Evolutionary conservation across 768 basidiomycete species (phyloP).

Genomic region (Sistotremastrum suecicum): DNA sequence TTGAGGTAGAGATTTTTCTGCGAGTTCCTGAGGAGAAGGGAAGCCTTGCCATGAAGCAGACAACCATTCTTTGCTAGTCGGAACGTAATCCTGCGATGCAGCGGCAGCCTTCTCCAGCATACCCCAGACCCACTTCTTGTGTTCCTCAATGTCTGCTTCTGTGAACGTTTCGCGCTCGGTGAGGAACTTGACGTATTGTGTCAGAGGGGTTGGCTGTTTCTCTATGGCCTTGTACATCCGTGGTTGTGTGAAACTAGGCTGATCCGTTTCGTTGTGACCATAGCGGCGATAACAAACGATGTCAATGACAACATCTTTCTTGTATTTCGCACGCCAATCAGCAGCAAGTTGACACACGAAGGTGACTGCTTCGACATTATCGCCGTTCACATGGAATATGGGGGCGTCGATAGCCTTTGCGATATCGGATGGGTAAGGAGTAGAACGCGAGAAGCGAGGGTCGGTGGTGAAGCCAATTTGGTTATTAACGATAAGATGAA

Average conservation of each 20-base stretch:
- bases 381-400: constrained; percentile 99
- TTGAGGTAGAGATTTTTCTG: constrained; percentile 84
- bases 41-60: constrained; percentile 98
- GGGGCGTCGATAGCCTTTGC: constrained; percentile 97
- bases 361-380: constrained; percentile 96
- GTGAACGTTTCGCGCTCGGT: constrained; percentile 88
- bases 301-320: constrained; percentile 97
- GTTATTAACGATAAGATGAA: constrained; percentile 97
- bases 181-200: constrained; percentile 84
- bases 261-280: constrained; percentile 99
- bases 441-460: constrained; percentile 93
- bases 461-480: constrained; percentile 99
- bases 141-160: constrained; percentile 91
- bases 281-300: constrained; percentile 98
- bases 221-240: constrained; percentile 97
- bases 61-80: constrained; percentile 92
- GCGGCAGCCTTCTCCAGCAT: constrained; percentile 95
- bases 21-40: constrained; percentile 91
- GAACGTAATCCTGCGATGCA: constrained; percentile 91
- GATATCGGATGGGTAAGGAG: constrained; percentile 95
- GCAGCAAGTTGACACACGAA: constrained; percentile 97
- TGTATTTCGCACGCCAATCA: constrained; percentile 95
- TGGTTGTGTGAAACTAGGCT: constrained; percentile 97
- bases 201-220: constrained; percentile 83
- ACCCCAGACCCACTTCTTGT: constrained; percentile 99